Evolutionary conservation across 78 protist genomes (phyloP), one percentile per base, ranked within the genome.

Genomic region (Dictyostelium brefeldianum): DNA sequence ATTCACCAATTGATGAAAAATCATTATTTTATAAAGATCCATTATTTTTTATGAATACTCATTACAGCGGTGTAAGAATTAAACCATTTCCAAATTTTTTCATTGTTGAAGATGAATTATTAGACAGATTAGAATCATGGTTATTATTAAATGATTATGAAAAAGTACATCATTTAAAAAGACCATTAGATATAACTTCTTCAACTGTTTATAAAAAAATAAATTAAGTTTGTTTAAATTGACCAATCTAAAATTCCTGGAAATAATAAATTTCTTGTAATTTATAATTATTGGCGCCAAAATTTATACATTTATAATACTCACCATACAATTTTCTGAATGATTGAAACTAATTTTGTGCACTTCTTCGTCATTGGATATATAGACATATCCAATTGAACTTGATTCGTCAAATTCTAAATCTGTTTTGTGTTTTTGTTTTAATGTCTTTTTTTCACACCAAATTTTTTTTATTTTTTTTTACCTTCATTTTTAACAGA

Each of bases 1-100:
- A 84, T 29, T 29, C 57, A 6, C 54, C 65, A 74, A 53, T 56
- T 12, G 80, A 56, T 57, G 92, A 84, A 62, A 84, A 75, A 59
- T 46, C 50, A 8, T 17, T 54, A 54, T 84, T 84, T 46, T 75
- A 53, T 46, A 18, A 84, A 54, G 47, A 84, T 57, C 92, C 92
- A 47, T 47, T 73, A 47, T 54, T 22, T 31, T 84, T 43, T 27
- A 51, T 84, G 78, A 46, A 54, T 25, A 47, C 65, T 10, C n/a
- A 51, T 2, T 84, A 84, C 27, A 36, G 46, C 17, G 48, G 27
- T 12, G 4, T 62, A 25, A 36, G 11, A 59, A 14, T 27, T 53
- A 25, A 48, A 31, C 11, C 54, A 29, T 41, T 82, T 15, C 90
- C 90, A 27, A 46, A 82, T 31, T 82, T 69, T 53, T 82, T 82